Conservation (phyloP, 2,329 filamentous ascomycete species). For the Leptographium lundbergii region DNA sequence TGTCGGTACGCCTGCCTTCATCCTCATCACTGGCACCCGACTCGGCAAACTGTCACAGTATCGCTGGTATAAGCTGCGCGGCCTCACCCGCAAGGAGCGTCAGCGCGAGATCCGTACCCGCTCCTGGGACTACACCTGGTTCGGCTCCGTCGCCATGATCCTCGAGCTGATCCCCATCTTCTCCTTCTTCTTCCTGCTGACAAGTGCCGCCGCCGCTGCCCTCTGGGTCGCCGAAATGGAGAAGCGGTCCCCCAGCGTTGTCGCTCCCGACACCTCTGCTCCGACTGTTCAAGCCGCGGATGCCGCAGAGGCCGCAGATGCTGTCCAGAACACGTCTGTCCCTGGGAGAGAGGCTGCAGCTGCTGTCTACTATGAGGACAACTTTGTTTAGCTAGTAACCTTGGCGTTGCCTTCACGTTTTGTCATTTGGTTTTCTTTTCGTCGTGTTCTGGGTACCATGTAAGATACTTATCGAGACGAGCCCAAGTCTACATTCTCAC, state of each 20-base stretch:
- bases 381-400: constrained; percentile 7
- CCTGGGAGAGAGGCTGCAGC: background rate
- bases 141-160: constrained; percentile 63
- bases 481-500: too few species aligned
- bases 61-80: constrained; percentile 74
- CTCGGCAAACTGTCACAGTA: constrained; percentile 84
- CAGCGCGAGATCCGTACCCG: constrained; percentile 56
- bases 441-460: background rate
- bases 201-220: constrained; percentile 71
- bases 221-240: constrained; percentile 79
- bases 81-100: constrained; percentile 59
- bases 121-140: constrained; percentile 82
- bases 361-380: constrained; percentile 15
- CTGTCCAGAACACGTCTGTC: constrained; percentile 23
- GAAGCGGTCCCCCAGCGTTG: constrained; percentile 2
- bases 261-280: constrained; percentile 23
- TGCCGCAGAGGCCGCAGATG: constrained; percentile 16
- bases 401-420: too few species aligned
- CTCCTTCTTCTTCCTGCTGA: constrained; percentile 90
- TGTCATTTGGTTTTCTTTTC: background rate
- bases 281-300: constrained; percentile 42
- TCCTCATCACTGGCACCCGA: constrained; percentile 76
- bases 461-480: too few species aligned
- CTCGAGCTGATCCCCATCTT: constrained; percentile 80
- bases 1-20: constrained; percentile 71